Evolutionary conservation across 805 yeast species (phyloP).

Genomic region (Metschnikowia continentalis): DNA sequence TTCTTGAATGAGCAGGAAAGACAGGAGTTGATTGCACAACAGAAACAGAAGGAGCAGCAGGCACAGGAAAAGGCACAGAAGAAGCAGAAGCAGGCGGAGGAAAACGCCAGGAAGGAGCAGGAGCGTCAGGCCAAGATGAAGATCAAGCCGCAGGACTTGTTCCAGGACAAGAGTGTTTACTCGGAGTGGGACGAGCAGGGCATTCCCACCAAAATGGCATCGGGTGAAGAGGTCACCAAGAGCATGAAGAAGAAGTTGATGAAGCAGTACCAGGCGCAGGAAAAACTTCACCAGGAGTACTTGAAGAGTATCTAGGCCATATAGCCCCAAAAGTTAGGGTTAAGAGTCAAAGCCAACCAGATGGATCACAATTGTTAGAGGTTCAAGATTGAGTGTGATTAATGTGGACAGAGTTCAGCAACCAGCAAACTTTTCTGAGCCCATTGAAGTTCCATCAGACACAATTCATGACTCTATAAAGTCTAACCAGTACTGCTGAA

Average conservation of each 20-base stretch:
- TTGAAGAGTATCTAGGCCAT: constrained; percentile 8
- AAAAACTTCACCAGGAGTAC: constrained; percentile 74
- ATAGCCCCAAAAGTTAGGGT: too few relatives aligned
- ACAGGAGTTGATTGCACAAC: constrained; percentile 51
- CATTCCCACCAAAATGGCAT: constrained; percentile 67
- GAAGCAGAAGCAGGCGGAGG: constrained; percentile 47
- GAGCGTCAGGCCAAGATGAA: constrained; percentile 66
- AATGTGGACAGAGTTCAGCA: too few relatives aligned
- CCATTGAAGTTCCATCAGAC: too few relatives aligned
- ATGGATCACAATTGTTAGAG: too few relatives aligned
- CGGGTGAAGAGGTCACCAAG: constrained; percentile 82
- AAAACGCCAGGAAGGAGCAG: constrained; percentile 56
- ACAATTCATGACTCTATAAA: too few relatives aligned
- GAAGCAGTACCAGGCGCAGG: constrained; percentile 76
- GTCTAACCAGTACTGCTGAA: too few relatives aligned
- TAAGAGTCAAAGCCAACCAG: too few relatives aligned
- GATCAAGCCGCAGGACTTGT: constrained; percentile 68
- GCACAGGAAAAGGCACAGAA: constrained; percentile 57
- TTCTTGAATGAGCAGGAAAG: constrained; percentile 69
- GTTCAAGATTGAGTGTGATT: too few relatives aligned
- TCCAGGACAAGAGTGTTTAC: constrained; percentile 52
- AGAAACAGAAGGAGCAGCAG: constrained; percentile 53
- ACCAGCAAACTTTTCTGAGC: too few relatives aligned
- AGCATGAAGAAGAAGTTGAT: constrained; percentile 77
- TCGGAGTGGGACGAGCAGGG: constrained; percentile 84